Conservation (phyloP, 208 protist species). For the Acanthamoeba lenticulata region DNA sequence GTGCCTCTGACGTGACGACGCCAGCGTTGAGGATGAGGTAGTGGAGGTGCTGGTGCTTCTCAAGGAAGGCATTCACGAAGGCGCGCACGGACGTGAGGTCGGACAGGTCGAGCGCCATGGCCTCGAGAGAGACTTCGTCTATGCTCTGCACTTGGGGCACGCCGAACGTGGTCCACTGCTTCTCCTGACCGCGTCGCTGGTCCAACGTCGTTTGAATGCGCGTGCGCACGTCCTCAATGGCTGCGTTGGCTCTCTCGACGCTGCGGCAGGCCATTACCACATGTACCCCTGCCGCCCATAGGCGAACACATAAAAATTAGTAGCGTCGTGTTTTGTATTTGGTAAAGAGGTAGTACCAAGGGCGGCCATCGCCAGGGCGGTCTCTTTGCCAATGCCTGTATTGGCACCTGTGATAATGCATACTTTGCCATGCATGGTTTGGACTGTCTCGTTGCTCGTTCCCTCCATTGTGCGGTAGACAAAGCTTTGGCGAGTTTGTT, state of each 20-base stretch:
- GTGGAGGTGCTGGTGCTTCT: background rate
- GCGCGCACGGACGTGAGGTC: slow-evolving; percentile 37
- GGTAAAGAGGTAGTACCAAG: background rate
- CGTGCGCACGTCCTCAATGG: background rate
- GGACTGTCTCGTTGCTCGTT: too few species aligned
- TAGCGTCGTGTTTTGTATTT: background rate
- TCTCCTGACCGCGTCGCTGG: background rate
- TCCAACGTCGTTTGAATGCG: background rate
- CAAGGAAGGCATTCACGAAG: slow-evolving; percentile 26
- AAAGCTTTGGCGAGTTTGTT: too few species aligned
- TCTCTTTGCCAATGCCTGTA: slow-evolving; percentile 58
- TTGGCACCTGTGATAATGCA: slow-evolving; percentile 54
- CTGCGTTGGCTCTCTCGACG: background rate
- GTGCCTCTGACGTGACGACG: background rate
- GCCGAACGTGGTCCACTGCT: slow-evolving; percentile 37
- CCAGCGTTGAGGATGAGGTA: slow-evolving; percentile 54
- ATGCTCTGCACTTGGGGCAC: background rate
- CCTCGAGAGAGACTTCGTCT: slow-evolving; percentile 25
- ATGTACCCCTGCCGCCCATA: background rate
- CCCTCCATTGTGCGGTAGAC: too few species aligned
- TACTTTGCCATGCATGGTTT: background rate
- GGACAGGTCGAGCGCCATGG: slow-evolving; percentile 47
- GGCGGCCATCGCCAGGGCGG: slow-evolving; percentile 17
- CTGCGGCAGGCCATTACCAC: slow-evolving; percentile 36
- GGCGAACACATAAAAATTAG: too few species aligned